Conservation (phyloP, 257 asterid species). For the Nicotiana benthamiana region DNA sequence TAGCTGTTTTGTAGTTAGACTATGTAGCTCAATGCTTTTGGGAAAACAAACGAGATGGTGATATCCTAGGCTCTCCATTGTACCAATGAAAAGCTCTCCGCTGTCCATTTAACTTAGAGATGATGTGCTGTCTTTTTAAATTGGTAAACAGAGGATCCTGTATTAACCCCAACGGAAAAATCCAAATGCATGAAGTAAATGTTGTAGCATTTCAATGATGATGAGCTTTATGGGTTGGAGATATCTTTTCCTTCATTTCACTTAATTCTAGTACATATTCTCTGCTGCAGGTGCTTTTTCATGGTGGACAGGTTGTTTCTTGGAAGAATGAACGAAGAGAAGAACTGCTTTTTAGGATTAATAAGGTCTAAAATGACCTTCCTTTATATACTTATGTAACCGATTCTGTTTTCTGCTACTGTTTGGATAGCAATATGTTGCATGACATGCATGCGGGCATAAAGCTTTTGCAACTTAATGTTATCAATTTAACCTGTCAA, state of each 20-base stretch:
- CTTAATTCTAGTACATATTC: neutral
- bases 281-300: slow-evolving; percentile 51
- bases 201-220: neutral
- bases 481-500: neutral
- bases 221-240: neutral
- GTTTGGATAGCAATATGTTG: neutral
- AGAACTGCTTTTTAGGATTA: slow-evolving; percentile 58
- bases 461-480: neutral
- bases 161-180: neutral
- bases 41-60: neutral
- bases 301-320: slow-evolving; percentile 74
- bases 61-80: neutral
- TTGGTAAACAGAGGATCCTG: neutral
- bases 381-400: neutral
- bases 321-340: slow-evolving; percentile 81
- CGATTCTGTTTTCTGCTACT: neutral
- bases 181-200: neutral
- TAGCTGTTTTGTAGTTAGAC: neutral
- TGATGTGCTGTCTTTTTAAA: neutral
- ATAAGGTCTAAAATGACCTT: slow-evolving; percentile 38
- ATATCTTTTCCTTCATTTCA: neutral
- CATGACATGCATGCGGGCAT: neutral
- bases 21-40: neutral
- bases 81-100: neutral
- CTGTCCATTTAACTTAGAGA: neutral